Evolutionary conservation across 768 basidiomycete species (phyloP).

Genomic region (Boletus reticulatus): DNA sequence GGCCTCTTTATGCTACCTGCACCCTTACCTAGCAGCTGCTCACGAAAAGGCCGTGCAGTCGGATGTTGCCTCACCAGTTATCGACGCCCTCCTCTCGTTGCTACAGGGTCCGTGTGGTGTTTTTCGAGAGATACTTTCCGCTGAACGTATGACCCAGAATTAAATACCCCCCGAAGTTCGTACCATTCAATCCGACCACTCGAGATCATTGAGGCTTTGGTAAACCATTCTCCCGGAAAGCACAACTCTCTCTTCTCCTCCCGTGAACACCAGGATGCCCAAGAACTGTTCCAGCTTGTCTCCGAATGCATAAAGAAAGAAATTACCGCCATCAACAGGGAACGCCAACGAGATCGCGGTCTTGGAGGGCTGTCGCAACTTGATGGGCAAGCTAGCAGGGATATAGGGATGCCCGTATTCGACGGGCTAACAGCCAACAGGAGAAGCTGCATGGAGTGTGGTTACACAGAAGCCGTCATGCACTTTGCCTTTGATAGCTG

Average conservation of each 20-base stretch:
- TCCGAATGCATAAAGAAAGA: constrained; percentile 90
- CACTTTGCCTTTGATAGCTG: constrained; percentile 86
- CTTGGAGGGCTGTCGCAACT: constrained; percentile 52
- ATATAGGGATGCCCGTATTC: constrained; percentile 69
- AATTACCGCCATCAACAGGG: constrained; percentile 66
- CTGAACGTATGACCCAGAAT: constrained; percentile 39
- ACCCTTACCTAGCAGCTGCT: constrained; percentile 74
- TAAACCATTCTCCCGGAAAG: constrained; percentile 49
- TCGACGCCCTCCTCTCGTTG: constrained; percentile 74
- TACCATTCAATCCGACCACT: constrained; percentile 68
- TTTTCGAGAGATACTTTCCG: background rate
- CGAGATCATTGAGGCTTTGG: constrained; percentile 69
- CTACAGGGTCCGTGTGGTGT: constrained; percentile 52
- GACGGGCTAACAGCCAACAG: constrained; percentile 91
- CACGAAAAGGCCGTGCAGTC: constrained; percentile 73
- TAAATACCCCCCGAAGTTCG: constrained; percentile 60
- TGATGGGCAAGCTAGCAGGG: constrained; percentile 24
- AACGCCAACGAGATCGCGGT: constrained; percentile 69
- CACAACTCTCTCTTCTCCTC: constrained; percentile 73
- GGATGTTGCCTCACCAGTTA: constrained; percentile 83
- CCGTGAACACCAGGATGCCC: constrained; percentile 96
- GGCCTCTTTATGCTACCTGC: constrained; percentile 81
- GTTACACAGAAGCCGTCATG: constrained; percentile 93
- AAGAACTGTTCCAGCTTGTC: constrained; percentile 94
- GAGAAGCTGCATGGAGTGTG: constrained; percentile 83